phyloP scores from a whole-genome alignment of 148 eudicot genomes.

The Nepenthes gracilis region DNA sequence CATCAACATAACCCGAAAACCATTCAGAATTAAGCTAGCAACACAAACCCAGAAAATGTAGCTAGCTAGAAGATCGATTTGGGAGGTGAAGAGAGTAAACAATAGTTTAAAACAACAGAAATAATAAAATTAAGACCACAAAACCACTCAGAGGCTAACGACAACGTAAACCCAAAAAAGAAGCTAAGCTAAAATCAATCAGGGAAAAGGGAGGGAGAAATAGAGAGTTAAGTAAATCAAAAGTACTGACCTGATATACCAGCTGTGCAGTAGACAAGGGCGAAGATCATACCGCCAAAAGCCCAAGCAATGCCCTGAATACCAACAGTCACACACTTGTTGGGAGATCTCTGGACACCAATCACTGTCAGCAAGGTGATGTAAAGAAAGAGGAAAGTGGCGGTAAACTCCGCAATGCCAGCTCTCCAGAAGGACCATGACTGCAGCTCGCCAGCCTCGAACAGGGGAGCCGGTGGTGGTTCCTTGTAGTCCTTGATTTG shows the following conservation, averaged over 20 bases:
- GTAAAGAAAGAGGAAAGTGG: constrained; percentile 36
- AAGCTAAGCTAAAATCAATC: neutral
- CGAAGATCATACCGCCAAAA: constrained; percentile 51
- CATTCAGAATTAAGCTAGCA: too few species aligned
- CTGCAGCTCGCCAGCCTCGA: constrained; percentile 33
- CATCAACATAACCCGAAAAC: too few species aligned
- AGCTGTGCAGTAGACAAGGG: constrained; percentile 43
- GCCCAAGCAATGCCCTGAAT: constrained; percentile 49
- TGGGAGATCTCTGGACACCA: constrained; percentile 23
- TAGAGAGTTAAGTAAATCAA: neutral
- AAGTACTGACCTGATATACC: constrained; percentile 19
- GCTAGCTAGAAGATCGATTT: too few species aligned
- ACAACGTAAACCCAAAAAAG: neutral
- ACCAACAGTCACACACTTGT: constrained; percentile 28
- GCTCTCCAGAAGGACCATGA: constrained; percentile 47
- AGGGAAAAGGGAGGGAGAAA: neutral
- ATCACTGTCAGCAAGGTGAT: constrained; percentile 36
- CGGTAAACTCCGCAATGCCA: constrained; percentile 41
- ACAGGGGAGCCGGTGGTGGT: constrained; percentile 37
- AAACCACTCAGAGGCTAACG: neutral
- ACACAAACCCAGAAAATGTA: too few species aligned
- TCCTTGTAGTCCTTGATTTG: constrained; percentile 40
- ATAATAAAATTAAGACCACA: neutral
- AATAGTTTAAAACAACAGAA: too few species aligned
- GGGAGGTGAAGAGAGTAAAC: too few species aligned